These are phyloP conservation scores for Kodamaea lidongshanica DNA, from an alignment of 805 yeast species.

Conservation along the genomic window DNA sequence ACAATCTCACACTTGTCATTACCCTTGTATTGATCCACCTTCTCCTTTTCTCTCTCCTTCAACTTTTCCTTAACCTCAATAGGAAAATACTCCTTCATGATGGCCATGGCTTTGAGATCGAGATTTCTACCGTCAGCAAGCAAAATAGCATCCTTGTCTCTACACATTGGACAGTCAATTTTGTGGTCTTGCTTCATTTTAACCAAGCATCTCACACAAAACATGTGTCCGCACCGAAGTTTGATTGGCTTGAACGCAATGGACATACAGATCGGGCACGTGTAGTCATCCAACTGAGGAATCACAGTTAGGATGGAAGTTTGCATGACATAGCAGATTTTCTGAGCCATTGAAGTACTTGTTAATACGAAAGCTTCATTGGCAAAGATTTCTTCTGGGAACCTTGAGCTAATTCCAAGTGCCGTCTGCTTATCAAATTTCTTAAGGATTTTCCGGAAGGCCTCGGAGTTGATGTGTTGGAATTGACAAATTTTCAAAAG, in stretches of 20 bases:
- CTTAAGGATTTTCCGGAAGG: constrained; percentile 62
- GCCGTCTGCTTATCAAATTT: constrained; percentile 72
- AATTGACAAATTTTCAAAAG: constrained; percentile 53
- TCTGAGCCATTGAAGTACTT: constrained; percentile 46
- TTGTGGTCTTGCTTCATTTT: constrained; percentile 56
- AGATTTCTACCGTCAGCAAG: constrained; percentile 55
- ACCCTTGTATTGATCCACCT: constrained; percentile 26
- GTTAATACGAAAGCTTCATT: constrained; percentile 37
- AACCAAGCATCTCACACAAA: constrained; percentile 68
- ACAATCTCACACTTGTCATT: constrained; percentile 17
- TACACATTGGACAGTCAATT: constrained; percentile 64
- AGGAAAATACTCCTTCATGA: constrained; percentile 60
- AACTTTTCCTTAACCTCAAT: constrained; percentile 58
- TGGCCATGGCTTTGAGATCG: constrained; percentile 46
- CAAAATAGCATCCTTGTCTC: constrained; percentile 45
- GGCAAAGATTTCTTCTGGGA: constrained; percentile 39
- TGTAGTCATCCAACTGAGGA: constrained; percentile 72
- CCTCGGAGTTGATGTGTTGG: constrained; percentile 56
- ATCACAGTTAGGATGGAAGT: constrained; percentile 47
- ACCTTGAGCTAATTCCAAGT: constrained; percentile 39
- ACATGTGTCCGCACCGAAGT: constrained; percentile 58
- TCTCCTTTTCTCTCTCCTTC: constrained; percentile 42
- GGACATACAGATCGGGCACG: constrained; percentile 66
- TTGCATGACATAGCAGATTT: constrained; percentile 52
- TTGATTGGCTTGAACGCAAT: constrained; percentile 70